Conservation (phyloP, 2,329 filamentous ascomycete genomes). For the Aaosphaeria pasadenensis region DNA sequence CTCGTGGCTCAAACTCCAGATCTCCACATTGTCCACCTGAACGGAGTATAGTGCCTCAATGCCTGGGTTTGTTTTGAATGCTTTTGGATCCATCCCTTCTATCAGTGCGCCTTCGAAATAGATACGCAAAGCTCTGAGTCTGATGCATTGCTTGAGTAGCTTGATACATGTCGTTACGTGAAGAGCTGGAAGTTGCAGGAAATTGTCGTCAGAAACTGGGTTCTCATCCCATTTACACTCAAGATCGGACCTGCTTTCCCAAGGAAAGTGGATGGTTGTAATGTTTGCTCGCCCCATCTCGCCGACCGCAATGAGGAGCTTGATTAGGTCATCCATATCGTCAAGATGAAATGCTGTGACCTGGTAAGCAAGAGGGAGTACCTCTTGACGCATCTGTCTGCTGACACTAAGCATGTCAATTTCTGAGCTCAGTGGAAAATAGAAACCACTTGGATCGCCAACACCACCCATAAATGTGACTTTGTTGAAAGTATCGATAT, state of each 20-base stretch:
- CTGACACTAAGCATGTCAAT: not conserved
- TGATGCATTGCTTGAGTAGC: too few relatives aligned
- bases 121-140: too few relatives aligned
- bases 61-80: too few relatives aligned
- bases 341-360: not conserved
- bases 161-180: too few relatives aligned
- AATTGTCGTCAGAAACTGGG: too few relatives aligned
- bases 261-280: not conserved
- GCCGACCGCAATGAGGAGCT: not conserved
- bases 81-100: too few relatives aligned
- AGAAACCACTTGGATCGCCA: not conserved
- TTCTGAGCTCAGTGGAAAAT: not conserved
- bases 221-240: not conserved
- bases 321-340: not conserved
- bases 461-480: not conserved
- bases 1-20: too few relatives aligned
- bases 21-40: too few relatives aligned
- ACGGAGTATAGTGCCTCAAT: too few relatives aligned
- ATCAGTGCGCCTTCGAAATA: too few relatives aligned
- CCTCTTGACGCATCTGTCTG: not conserved
- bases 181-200: too few relatives aligned
- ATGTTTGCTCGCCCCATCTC: not conserved
- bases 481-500: not conserved
- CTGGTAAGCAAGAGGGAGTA: not conserved
- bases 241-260: not conserved